Percentiles rank a stretch among this genome's conserved stretches.
Evolutionary conservation across 108 stramenopile genomes (phyloP).

Genomic region (Cyclostephanos tholiformis): DNA sequence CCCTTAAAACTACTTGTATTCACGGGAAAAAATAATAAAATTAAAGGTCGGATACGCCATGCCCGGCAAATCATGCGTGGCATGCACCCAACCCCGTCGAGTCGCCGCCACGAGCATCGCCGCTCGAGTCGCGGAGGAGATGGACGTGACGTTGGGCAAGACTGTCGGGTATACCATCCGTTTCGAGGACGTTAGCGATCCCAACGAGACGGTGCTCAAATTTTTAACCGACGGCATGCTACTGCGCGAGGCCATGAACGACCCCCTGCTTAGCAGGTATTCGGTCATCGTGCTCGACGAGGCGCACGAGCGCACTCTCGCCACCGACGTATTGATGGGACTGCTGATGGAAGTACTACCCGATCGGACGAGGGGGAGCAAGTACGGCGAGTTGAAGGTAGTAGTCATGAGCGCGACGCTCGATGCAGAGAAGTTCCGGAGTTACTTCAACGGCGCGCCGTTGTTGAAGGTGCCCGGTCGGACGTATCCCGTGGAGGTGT

Average conservation of each 20-base stretch:
- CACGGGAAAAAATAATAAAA: too few relatives aligned
- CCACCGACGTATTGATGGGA: slow-evolving; percentile 99
- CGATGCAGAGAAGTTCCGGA: slow-evolving; percentile 95
- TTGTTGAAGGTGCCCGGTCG: slow-evolving; percentile 96
- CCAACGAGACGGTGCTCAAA: slow-evolving; percentile 81
- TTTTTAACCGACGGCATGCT: slow-evolving; percentile 97
- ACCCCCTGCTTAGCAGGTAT: slow-evolving; percentile 91
- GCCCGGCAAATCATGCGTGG: slow-evolving; percentile 73
- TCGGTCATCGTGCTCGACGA: slow-evolving; percentile 97
- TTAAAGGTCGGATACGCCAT: slow-evolving; percentile 72
- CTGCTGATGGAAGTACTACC: slow-evolving; percentile 95
- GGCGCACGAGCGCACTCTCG: slow-evolving; percentile 97
- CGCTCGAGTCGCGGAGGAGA: slow-evolving; percentile 97
- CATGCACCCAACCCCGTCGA: slow-evolving; percentile 99
- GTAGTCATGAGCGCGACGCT: slow-evolving; percentile 99
- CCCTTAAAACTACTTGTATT: too few relatives aligned
- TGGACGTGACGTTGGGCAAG: slow-evolving; percentile 95
- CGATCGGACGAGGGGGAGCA: slow-evolving; percentile 70
- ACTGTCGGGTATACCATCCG: slow-evolving; percentile 99
- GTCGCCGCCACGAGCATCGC: slow-evolving; percentile 99
- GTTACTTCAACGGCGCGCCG: slow-evolving; percentile 88
- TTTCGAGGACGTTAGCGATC: slow-evolving; percentile 93
- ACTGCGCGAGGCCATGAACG: slow-evolving; percentile 96
- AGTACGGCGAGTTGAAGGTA: slow-evolving; percentile 89
- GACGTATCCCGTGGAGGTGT: slow-evolving; percentile 97